Evolutionary conservation across 192 early-diverging fungal genomes (phyloP), one percentile per base, ranked within the genome.

Genomic region (Linnemannia exigua): DNA sequence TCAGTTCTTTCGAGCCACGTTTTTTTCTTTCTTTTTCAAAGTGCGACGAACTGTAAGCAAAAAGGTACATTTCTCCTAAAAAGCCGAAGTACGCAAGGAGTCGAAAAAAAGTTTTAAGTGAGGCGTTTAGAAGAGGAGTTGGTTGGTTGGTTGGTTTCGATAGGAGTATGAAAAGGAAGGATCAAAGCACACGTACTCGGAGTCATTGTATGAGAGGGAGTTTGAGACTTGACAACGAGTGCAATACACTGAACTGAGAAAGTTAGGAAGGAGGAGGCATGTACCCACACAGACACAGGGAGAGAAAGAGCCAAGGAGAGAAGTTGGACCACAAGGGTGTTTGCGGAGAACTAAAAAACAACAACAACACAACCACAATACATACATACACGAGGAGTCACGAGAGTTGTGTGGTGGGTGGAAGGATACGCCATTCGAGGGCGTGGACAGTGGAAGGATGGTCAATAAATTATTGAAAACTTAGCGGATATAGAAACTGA

Each of bases 261-360:
- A 44, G 41, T 6, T 44, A 44, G 41, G 41, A 44, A 9, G 41
- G 41, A 44, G 41, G 9, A 44, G 41, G 41, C 41, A 44, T 44
- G 9, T 9, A 44, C 41, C 3, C 41, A 44, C 9, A 44, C 41
- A 44, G 41, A 44, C 5, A 44, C 5, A 12, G 31, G 58, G 58
- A 31, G 28, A 31, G 15, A 63, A 28, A 22, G 54, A 58, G 50
- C 5, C 9, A 25, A n/a, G n/a, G 58, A 28, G 58, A 31, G 58
- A 31, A 25, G 58, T n/a, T 12, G 28, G 58, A 63, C 58, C 58
- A 63, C 58, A 63, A 63, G 58, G 58, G 58, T 25, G 58, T 63
- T 63, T 63, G 58, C 58, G 58, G 58, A 63, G 58, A 63, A 31
- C 58, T 31, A 63, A 63, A 63, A 63, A 63, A 11, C 58, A 31